Evolutionary conservation across 1,139 yeast genomes (phyloP).

Genomic region (Zygosaccharomyces pseudobailii): DNA sequence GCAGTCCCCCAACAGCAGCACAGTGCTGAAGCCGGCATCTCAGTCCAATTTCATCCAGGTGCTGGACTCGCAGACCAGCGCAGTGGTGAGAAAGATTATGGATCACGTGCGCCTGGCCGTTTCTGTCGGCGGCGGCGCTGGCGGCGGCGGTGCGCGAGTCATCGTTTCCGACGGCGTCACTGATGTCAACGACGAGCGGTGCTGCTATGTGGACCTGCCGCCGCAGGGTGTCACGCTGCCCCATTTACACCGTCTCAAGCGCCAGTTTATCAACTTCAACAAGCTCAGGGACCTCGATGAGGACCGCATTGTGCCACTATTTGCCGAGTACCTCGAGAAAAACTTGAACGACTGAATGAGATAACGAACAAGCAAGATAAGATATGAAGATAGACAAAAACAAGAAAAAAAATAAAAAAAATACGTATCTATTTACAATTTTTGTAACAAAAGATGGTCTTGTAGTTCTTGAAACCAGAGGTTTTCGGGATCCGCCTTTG

Average conservation of each 20-base stretch:
- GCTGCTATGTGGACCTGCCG: constrained; percentile 57
- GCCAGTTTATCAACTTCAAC: constrained; percentile 76
- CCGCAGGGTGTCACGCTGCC: constrained; percentile 60
- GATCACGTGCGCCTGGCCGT: constrained; percentile 20
- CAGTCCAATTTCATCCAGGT: constrained; percentile 73
- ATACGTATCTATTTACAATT: neutral
- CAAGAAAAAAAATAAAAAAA: neutral
- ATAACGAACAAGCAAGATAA: too few species aligned
- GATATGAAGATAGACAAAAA: neutral
- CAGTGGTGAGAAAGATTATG: constrained; percentile 24
- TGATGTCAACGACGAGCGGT: constrained; percentile 37
- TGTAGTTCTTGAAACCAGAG: constrained; percentile 6
- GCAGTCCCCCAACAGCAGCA: constrained; percentile 67
- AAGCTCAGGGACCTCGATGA: constrained; percentile 64
- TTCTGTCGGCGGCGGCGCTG: constrained; percentile 23
- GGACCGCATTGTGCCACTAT: constrained; percentile 62
- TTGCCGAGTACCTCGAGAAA: constrained; percentile 65
- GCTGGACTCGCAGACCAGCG: constrained; percentile 61
- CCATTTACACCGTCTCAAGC: constrained; percentile 73
- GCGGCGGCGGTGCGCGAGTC: constrained; percentile 19
- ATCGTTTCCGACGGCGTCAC: constrained; percentile 33
- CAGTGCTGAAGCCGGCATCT: constrained; percentile 65
- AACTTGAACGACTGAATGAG: constrained; percentile 17
- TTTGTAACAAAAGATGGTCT: constrained; percentile 5
- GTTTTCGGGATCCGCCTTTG: constrained; percentile 10